Base-by-base conservation (phyloP, 2,329 filamentous ascomycete species). In the Magnaporthiopsis incrustans region DNA sequence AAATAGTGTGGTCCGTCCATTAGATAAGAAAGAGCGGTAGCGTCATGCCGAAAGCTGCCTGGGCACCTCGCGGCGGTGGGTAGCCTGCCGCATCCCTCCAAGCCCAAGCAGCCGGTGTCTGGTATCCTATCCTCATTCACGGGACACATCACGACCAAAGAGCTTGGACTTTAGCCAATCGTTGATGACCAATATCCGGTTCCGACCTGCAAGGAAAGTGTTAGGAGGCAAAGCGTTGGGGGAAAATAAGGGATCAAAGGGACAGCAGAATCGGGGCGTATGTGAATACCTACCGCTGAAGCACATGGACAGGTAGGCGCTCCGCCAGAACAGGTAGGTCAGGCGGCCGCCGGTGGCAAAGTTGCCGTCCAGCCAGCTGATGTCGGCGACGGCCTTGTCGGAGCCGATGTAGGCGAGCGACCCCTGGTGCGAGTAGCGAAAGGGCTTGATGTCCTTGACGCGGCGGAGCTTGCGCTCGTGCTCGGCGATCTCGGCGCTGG, bases 251-350 rank as follows among this genome's bases (percentile, higher is more conserved):
- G 32, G 32, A 5, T 33, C 32, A 33, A 33, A 33, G 4, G 32
- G 10, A 33, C 4, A 33, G 32, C 4, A 33, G 10, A n/a, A n/a
- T n/a, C n/a, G n/a, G 50, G 62, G n/a, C 11, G 11, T 7, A 60
- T 5, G 26, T 12, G 38, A 44, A 66, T 70, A 90, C 91, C 88
- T 85, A 95, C 92, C 93, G 87, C 93, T 98, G 78, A 99, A 99
- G 86, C 94, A 97, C 95, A 99, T 99, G 84, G 92, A 97, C 77
- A 99, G 82, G 78, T 99, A 99, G 64, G 94, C 95, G 74, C 91
- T 96, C 76, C 93, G 86, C 95, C 95, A 99, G 87, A 99, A 99
- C 70, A 97, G 85, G 81, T 96, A 99, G 64, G 95, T 99, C 78
- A 98, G 82, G 72, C 89, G 91, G 75, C 95, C 95, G 74, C 94